A percentile compares a stretch with the other conserved stretches of the same genome.
phyloP scores from a whole-genome alignment of 2,329 filamentous ascomycete genomes.

The Diaporthe amygdali region DNA sequence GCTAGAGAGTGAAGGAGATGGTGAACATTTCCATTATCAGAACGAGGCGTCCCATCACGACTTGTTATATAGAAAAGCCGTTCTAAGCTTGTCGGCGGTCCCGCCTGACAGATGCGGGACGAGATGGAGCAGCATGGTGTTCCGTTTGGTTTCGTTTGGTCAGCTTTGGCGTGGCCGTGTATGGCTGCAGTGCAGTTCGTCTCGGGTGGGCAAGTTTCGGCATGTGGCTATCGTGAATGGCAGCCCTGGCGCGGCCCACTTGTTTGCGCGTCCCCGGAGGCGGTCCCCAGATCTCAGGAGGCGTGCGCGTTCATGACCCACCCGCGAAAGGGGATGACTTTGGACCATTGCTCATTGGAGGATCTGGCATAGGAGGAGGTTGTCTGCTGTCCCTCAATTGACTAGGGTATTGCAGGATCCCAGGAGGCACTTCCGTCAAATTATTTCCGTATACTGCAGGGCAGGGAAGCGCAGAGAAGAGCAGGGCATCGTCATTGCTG shows the following conservation, averaged over 20 bases:
- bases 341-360: neutral
- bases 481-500: neutral
- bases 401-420: neutral
- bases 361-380: neutral
- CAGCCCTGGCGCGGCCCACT: constrained; percentile 3
- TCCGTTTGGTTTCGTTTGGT: constrained; percentile 3
- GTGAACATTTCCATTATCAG: neutral
- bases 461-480: neutral
- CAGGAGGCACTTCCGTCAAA: neutral
- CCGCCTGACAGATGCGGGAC: neutral
- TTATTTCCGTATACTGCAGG: neutral
- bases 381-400: neutral
- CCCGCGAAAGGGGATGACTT: constrained; percentile 1
- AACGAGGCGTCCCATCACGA: neutral
- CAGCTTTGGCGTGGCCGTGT: neutral
- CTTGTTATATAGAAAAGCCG: neutral
- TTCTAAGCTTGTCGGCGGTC: neutral
- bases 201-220: neutral
- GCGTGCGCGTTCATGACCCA: constrained; percentile 7
- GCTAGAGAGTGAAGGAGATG: neutral
- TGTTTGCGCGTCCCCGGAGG: neutral
- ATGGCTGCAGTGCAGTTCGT: neutral
- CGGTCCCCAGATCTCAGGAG: neutral
- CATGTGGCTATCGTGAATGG: neutral
- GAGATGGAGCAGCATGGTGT: neutral